Evolutionary conservation across 2,329 filamentous ascomycete genomes (phyloP), one percentile per base, ranked within the genome.

Genomic region (Esteya vermicola): DNA sequence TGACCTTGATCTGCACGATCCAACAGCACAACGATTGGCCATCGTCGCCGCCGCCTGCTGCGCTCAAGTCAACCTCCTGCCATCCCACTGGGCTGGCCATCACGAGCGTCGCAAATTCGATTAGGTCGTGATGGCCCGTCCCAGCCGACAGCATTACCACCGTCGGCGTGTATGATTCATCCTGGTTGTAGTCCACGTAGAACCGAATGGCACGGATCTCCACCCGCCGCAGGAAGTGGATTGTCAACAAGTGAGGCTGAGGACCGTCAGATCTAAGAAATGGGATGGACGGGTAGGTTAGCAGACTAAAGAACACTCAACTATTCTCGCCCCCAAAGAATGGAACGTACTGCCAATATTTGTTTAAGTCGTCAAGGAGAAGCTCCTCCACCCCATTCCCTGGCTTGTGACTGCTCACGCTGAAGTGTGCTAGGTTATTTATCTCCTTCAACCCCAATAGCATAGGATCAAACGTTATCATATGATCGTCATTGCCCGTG

Each of bases 131-230:
- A 48, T 86, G 81, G 33, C 86, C 85, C 47, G 85, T 94, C 12
- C 91, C 91, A 0, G 88, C 89, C 28, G 81, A 75, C 54, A 96
- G 86, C 35, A 82, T 67, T 52, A 98, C 93, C 51, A 86, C 84
- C 1, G 88, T 96, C 0, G 91, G 91, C 4, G 91, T 98, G 58
- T 98, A 98, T 33, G 83, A 91, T 61, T 98, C 91, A 58, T 98
- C 91, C 40, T 85, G 75, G 46, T 81, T 78, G 58, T 93, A 94
- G 61, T 98, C 88, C 33, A 98, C 78, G 50, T 81, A 88, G 51
- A 91, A 75, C n/a, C 83, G 72, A 38, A 91, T 77, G 22, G 78
- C 75, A 6, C 79, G 76, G 45, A 91, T 85, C 43, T 78, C 78
- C 33, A 88, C 84, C 8, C 83, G 72, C 51, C 86, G 85, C 59